phyloP scores from a whole-genome alignment of 2,329 filamentous ascomycete genomes.

The Trichophyton benhamiae region DNA sequence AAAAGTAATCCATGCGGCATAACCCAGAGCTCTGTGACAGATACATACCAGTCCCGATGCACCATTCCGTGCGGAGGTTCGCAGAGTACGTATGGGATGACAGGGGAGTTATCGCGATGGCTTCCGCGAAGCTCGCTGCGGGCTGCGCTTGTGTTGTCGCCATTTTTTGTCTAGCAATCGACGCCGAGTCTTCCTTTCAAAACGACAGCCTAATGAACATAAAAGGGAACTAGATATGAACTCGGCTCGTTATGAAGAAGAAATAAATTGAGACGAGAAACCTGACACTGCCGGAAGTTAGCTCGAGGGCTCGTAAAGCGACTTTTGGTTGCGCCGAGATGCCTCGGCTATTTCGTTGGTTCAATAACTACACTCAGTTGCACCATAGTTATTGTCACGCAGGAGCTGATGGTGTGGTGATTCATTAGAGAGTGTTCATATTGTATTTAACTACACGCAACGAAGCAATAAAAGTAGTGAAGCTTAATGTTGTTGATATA shows the following conservation, averaged over 20 bases:
- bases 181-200: not conserved
- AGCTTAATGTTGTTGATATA: too few species aligned
- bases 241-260: not conserved
- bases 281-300: not conserved
- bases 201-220: not conserved
- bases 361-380: not conserved
- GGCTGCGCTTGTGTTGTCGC: slow-evolving; percentile 1
- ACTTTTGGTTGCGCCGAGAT: not conserved
- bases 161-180: not conserved
- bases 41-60: slow-evolving; percentile 46
- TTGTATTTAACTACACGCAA: too few species aligned
- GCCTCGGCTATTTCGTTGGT: not conserved
- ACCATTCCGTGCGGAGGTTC: slow-evolving; percentile 47
- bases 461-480: too few species aligned
- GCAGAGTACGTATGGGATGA: slow-evolving; percentile 47
- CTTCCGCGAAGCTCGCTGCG: slow-evolving; percentile 24
- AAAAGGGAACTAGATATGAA: not conserved
- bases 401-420: too few species aligned
- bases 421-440: too few species aligned
- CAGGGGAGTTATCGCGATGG: slow-evolving; percentile 26
- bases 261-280: not conserved
- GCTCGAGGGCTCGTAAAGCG: not conserved
- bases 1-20: not conserved
- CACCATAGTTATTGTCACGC: too few species aligned
- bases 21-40: not conserved